Evolutionary conservation across 306 rosid genomes (phyloP).

Genomic region (Vigna trinervia): DNA sequence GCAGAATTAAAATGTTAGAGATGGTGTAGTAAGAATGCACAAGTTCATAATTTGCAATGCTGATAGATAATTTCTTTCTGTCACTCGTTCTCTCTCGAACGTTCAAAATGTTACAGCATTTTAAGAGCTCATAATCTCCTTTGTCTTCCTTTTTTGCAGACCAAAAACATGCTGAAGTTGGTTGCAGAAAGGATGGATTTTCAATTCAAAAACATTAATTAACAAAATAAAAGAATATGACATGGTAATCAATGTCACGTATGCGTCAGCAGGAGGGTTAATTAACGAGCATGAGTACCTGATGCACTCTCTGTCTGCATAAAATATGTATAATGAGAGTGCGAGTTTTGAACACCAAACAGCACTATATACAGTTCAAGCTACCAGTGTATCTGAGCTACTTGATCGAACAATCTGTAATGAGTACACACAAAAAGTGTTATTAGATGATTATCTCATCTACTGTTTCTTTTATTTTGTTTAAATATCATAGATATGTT

Average conservation of each 20-base stretch:
- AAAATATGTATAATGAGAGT: neutral
- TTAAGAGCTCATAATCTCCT: constrained; percentile 39
- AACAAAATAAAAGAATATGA: neutral
- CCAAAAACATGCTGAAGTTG: constrained; percentile 27
- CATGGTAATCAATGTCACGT: constrained; percentile 34
- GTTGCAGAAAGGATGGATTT: neutral
- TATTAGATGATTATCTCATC: neutral
- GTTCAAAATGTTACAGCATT: neutral
- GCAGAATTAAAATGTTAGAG: constrained; percentile 19
- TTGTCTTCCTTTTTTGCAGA: constrained; percentile 33
- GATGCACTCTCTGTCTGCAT: constrained; percentile 27
- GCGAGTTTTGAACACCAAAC: neutral
- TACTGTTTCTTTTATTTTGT: too few species aligned
- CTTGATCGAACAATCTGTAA: neutral
- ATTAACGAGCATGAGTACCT: neutral
- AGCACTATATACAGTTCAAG: neutral
- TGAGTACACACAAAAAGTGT: neutral
- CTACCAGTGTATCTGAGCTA: neutral
- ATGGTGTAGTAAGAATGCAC: neutral
- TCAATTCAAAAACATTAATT: neutral
- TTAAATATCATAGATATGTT: too few species aligned
- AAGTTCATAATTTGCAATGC: neutral
- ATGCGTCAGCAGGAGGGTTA: constrained; percentile 39
- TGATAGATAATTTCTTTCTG: too few species aligned
- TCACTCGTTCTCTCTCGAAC: neutral